Base-by-base conservation (phyloP, 768 basidiomycete species). In the Xerocomus spinulosus region DNA sequence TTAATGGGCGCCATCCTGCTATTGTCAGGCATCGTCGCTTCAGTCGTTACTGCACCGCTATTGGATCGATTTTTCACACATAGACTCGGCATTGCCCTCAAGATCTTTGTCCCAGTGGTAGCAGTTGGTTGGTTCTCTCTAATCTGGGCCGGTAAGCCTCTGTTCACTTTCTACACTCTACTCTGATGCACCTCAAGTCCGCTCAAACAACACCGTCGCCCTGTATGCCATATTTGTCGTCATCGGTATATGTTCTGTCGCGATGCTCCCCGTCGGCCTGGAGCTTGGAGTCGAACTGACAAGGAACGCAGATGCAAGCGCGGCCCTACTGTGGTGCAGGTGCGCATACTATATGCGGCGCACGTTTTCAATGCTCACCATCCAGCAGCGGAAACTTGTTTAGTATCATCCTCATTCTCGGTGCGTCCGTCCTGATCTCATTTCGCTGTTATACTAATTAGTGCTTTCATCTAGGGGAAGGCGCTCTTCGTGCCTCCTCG, bases 51-150 rank as follows among this genome's bases (percentile, higher is more conserved):
- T 0, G 80, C 89, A 1, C 91, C 90, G 0, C 64, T 91, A 4
- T 84, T 90, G 58, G 90, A 92, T 58, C 81, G 89, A 17, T 79
- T 90, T n/a, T 79, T 92, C 51, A 91, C 86, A 9, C 77, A 83
- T 53, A 80, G 80, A 50, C 73, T 90, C 32, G 85, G 80, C 0
- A 52, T 79, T 10, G 78, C 82, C 3, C 56, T 74, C 45, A 87
- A 84, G 46, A 49, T 79, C 0, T 58, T 87, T 9, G 74, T 82
- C 14, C 88, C 88, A 2, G 60, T 83, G 36, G 70, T 86, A 5
- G 82, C 74, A 14, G 72, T 57, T 2, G 72, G 73, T 20, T 92
- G 88, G 87, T 63, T 92, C 13, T 78, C 80, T 5, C 68, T 92
- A 15, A 83, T 92, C 26, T 92, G 88, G 90, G 87, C 83, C 42